Base-by-base conservation (phyloP, 2,329 filamentous ascomycete species). In the Zasmidium angulare region DNA sequence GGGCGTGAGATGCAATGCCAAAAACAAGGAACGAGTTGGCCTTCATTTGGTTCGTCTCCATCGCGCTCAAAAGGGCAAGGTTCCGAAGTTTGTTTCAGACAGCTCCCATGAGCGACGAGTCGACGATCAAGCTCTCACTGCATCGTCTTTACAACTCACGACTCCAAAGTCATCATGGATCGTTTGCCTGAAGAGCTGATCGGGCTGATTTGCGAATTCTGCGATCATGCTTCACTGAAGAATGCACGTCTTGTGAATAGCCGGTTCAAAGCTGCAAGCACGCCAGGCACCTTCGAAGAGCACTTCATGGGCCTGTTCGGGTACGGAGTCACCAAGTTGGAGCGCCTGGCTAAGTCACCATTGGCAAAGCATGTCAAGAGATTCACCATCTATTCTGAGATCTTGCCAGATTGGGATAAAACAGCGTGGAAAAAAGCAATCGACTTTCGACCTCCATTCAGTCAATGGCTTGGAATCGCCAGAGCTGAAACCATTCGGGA, bases 151-250 rank as follows among this genome's bases (percentile, higher is more conserved):
- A n/a, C n/a, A n/a, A n/a, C n/a, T n/a, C n/a, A n/a, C n/a, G n/a
- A 52, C n/a, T 21, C 47, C 21, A 17, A 22, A n/a, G 46, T 14
- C 49, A 47, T 22, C 49, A 63, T 62, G 59, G 57, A 66, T 17
- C 49, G 47, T 22, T 59, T 70, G 3, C 70, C 70, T 9, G 54
- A 57, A 48, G 70, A 73, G 63, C 60, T 73, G n/a, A 50, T 71
- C 20, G 64, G 63, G 3, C 52, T 64, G 31, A 66, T 72, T 10
- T 55, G 63, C 48, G 60, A 63, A 19, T 50, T 63, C n/a, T 66
- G 63, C 52, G 55, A 63, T 19, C 63, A 66, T 51, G 49, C 59
- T 1, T 59, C 62, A 1, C 60, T 65, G 24, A 71, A 68, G 50
- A 47, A 47, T 17, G 56, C 68, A 19, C 65, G 69, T 9, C 57